phyloP scores from a whole-genome alignment of 2,329 filamentous ascomycete genomes.

The Aureobasidium sp. region DNA sequence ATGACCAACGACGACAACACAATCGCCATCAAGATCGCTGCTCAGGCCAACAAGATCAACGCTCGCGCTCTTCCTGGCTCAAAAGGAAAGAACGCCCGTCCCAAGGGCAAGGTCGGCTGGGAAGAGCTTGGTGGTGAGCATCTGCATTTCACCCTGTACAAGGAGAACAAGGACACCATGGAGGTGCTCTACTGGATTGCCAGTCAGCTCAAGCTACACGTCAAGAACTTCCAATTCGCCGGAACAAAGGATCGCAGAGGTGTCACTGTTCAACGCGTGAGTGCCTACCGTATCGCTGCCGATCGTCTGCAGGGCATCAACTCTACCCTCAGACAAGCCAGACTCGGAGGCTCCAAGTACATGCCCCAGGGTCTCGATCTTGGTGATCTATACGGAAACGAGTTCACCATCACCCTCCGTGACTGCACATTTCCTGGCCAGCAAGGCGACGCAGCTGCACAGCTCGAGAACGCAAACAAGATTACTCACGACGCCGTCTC shows the following conservation, averaged over 20 bases:
- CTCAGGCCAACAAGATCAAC: slow-evolving; percentile 17
- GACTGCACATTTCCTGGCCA: slow-evolving; percentile 60
- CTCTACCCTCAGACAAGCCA: slow-evolving; percentile 50
- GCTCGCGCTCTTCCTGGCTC: slow-evolving; percentile 2
- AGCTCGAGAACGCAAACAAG: slow-evolving; percentile 38
- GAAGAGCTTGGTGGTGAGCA: slow-evolving; percentile 67
- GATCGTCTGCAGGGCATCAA: slow-evolving; percentile 59
- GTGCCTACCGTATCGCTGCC: slow-evolving; percentile 52
- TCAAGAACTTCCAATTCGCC: slow-evolving; percentile 68
- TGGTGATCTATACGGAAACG: slow-evolving; percentile 78
- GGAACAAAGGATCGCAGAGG: slow-evolving; percentile 88
- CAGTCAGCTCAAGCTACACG: slow-evolving; percentile 59
- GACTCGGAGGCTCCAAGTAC: slow-evolving; percentile 67
- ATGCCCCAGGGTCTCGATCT: slow-evolving; percentile 63
- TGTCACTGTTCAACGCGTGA: slow-evolving; percentile 75
- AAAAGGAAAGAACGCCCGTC: slow-evolving; percentile 16
- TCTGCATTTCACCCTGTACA: slow-evolving; percentile 86
- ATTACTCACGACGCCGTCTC: slow-evolving; percentile 53
- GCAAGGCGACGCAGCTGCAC: slow-evolving; percentile 19
- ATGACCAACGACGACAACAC: slow-evolving; percentile 63
- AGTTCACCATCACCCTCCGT: slow-evolving; percentile 86
- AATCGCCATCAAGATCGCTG: slow-evolving; percentile 48
- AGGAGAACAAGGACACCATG: slow-evolving; percentile 96
- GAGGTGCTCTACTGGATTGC: slow-evolving; percentile 73
- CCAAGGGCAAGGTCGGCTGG: slow-evolving; percentile 47